A percentile compares a stretch with the other conserved stretches of the same genome.
Evolutionary conservation across 805 yeast genomes (phyloP).

Genomic region (Saturnispora mendoncae): DNA sequence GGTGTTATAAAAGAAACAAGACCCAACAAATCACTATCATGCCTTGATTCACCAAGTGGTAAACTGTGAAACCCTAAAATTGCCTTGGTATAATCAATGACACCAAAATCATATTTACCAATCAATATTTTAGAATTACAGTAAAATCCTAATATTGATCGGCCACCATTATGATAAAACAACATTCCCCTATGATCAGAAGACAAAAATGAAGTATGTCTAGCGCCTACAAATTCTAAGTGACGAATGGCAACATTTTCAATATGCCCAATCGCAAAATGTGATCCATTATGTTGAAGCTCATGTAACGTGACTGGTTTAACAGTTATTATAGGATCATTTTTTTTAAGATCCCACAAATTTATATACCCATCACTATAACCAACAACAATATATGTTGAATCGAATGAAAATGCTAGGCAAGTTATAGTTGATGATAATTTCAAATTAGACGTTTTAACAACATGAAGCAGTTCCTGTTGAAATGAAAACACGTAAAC

Average conservation of each 20-base stretch:
- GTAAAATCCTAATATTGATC: constrained; percentile 45
- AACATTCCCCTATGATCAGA: constrained; percentile 51
- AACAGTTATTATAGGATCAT: constrained; percentile 25
- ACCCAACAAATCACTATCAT: constrained; percentile 49
- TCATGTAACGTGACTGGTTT: constrained; percentile 24
- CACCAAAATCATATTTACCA: constrained; percentile 35
- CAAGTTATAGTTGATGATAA: constrained; percentile 43
- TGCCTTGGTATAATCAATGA: constrained; percentile 13
- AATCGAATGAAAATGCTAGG: constrained; percentile 58
- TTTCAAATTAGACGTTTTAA: constrained; percentile 27
- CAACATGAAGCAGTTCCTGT: constrained; percentile 44
- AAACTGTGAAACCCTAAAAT: constrained; percentile 38
- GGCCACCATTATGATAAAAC: constrained; percentile 54
- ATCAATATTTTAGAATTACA: constrained; percentile 40
- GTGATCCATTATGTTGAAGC: constrained; percentile 14
- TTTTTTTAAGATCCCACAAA: constrained; percentile 53
- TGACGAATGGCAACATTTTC: constrained; percentile 33
- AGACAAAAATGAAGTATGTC: constrained; percentile 49
- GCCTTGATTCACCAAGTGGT: constrained; percentile 46
- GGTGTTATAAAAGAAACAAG: constrained; percentile 53
- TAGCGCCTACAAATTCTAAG: constrained; percentile 38
- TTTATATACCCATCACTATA: constrained; percentile 53
- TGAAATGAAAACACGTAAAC: constrained; percentile 60
- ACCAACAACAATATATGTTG: constrained; percentile 62
- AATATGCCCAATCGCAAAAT: constrained; percentile 28